These are phyloP conservation scores for Ophiocytium majus DNA, from an alignment of 352 stramenopile genomes.

Conservation along the genomic window DNA sequence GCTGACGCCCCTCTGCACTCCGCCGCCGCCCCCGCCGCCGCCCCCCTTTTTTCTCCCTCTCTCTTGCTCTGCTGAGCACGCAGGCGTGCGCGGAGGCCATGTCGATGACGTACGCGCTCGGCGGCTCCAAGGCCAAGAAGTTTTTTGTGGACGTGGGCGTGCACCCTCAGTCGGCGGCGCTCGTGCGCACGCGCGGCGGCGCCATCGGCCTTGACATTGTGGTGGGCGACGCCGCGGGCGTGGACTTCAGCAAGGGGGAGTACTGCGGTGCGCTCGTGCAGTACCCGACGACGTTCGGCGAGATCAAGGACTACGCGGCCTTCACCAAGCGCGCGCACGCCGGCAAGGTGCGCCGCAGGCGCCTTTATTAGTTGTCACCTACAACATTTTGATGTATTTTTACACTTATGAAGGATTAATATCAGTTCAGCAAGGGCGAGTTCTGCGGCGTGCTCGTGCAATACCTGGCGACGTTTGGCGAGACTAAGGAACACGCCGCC, in stretches of 20 bases:
- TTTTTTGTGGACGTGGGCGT: slow-evolving; percentile 92
- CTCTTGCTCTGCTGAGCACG: not conserved
- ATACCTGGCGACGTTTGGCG: slow-evolving; percentile 97
- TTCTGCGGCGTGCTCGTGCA: slow-evolving; percentile 95
- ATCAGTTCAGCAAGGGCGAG: slow-evolving; percentile 70
- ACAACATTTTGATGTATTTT: no score
- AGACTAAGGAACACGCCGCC: slow-evolving; percentile 80
- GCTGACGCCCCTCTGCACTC: no score
- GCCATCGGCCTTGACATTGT: slow-evolving; percentile 50
- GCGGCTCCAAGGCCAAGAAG: slow-evolving; percentile 79
- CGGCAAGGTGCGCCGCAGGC: not conserved
- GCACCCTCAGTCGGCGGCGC: slow-evolving; percentile 78
- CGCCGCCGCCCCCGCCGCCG: no score
- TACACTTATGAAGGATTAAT: no score
- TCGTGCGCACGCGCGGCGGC: slow-evolving; percentile 42
- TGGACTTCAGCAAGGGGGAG: slow-evolving; percentile 69
- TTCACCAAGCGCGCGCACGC: slow-evolving; percentile 69
- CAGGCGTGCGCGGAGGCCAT: slow-evolving; percentile 22
- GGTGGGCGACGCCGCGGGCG: slow-evolving; percentile 77
- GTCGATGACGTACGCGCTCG: slow-evolving; percentile 5
- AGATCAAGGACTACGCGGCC: slow-evolving; percentile 81
- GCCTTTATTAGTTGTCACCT: no score
- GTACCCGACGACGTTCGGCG: slow-evolving; percentile 97
- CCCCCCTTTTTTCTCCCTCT: not conserved
- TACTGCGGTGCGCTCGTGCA: slow-evolving; percentile 95